Base-by-base conservation (phyloP, 768 basidiomycete genomes). In the Rhizopogon salebrosus region DNA sequence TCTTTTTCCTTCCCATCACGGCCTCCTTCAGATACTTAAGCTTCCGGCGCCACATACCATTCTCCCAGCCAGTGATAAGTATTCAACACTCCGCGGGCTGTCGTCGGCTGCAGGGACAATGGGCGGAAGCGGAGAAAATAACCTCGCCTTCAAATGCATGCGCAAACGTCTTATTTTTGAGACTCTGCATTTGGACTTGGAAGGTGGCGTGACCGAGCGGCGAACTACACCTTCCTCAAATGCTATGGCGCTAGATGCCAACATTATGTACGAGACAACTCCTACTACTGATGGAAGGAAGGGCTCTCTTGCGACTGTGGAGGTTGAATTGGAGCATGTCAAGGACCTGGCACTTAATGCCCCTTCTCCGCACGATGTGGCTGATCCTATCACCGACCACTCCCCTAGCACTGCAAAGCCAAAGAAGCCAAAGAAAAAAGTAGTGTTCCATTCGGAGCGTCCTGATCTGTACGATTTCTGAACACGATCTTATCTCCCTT, bases 111-210 rank as follows among this genome's bases (percentile, higher is more conserved):
- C 76, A 16, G 70, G 65, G 34, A 71, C 72, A 3, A 72, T 71
- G 11, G 78, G 79, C 6, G 86, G 84, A 0, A 83, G 83, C n/a
- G 89, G 94, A 7, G 95, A 98, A 67, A 98, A 98, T 70, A 98
- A 98, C 62, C 77, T 99, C 7, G 93, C 89, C 11, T 99, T 98
- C 78, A 89, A 86, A 65, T 89, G 91, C 62, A 97, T 86, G 62
- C 76, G 95, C 60, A 92, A 89, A 64, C 75, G 92, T 46, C 76
- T 98, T 52, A 72, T 95, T 20, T 82, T 98, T 60, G 95, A 98
- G 72, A 98, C 93, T 23, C 73, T 98, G 54, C 92, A 95, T 69
- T 74, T 95, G 23, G 86, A 89, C 64, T 73, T 90, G 35, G 89
- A 94, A 66, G 87, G 92, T n/a, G 89, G 92, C 14, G 82, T 92